Conservation (phyloP, 169 alveolate species). For the Cryptosporidium sp. region DNA sequence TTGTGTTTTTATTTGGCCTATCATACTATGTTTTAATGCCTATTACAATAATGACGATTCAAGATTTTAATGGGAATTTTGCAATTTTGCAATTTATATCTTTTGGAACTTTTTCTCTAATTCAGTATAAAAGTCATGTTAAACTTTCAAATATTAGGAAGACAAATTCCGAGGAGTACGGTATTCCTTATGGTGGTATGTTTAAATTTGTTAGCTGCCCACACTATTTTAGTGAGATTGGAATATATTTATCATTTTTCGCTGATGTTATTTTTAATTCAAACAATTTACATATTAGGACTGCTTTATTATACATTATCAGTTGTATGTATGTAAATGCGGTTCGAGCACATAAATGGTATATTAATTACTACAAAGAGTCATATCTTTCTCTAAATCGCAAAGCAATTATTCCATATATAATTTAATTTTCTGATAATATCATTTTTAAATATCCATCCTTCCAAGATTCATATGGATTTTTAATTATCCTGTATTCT, state of each 20-base stretch:
- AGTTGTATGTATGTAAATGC: conserved; percentile 72
- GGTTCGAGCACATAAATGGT: conserved; percentile 58
- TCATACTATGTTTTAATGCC: conserved; percentile 64
- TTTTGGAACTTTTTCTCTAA: conserved; percentile 16
- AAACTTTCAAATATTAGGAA: conserved; percentile 32
- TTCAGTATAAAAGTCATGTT: conserved; percentile 28
- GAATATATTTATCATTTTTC: conserved; percentile 38
- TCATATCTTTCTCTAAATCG: conserved; percentile 17
- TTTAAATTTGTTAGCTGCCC: conserved; percentile 47
- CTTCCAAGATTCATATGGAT: conserved; percentile 42
- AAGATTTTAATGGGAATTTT: neutral
- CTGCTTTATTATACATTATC: conserved; percentile 23
- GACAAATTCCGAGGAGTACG: neutral
- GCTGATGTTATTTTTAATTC: neutral
- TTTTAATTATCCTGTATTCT: conserved; percentile 22
- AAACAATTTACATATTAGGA: neutral
- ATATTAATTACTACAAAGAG: neutral
- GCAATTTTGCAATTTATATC: neutral
- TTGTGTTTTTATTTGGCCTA: conserved; percentile 41
- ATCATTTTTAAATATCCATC: conserved; percentile 33
- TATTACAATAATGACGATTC: neutral
- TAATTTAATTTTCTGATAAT: conserved; percentile 18
- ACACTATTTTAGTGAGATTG: conserved; percentile 60
- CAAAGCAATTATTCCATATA: conserved; percentile 60
- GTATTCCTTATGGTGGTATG: conserved; percentile 52